These are phyloP conservation scores for Poteriospumella lacustris DNA, from an alignment of 108 stramenopile genomes.

Conservation along the genomic window DNA sequence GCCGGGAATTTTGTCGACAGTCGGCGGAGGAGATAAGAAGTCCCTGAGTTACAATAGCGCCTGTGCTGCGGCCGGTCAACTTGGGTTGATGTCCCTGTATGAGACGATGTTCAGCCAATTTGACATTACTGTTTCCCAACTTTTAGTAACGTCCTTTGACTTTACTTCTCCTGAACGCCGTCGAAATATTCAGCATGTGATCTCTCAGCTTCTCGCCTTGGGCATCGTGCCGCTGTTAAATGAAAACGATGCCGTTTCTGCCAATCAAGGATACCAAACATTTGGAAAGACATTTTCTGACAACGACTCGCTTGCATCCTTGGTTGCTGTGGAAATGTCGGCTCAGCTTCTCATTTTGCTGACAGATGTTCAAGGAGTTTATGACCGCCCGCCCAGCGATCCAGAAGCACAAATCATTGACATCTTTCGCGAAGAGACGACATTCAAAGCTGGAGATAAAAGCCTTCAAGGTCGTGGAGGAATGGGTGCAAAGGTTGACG, in stretches of 20 bases:
- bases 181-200: constrained; percentile 68
- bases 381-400: constrained; percentile 73
- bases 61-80: constrained; percentile 94
- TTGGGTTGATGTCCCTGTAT: constrained; percentile 94
- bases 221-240: constrained; percentile 92
- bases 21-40: not conserved
- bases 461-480: constrained; percentile 80
- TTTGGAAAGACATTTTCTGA: constrained; percentile 78
- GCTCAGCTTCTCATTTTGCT: constrained; percentile 77
- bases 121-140: constrained; percentile 75
- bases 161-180: constrained; percentile 64
- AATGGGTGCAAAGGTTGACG: constrained; percentile 83
- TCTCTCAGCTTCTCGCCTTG: constrained; percentile 71
- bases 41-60: constrained; percentile 66
- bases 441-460: constrained; percentile 77
- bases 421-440: constrained; percentile 53
- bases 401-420: constrained; percentile 66
- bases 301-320: constrained; percentile 85
- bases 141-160: constrained; percentile 80
- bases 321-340: constrained; percentile 73
- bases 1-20: not conserved
- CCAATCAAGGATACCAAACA: constrained; percentile 70
- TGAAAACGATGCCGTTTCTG: constrained; percentile 93
- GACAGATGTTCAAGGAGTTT: constrained; percentile 91
- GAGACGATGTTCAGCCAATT: constrained; percentile 72